Evolutionary conservation across 78 protist species (phyloP).

Genomic region (Polysphondylium violaceum): DNA sequence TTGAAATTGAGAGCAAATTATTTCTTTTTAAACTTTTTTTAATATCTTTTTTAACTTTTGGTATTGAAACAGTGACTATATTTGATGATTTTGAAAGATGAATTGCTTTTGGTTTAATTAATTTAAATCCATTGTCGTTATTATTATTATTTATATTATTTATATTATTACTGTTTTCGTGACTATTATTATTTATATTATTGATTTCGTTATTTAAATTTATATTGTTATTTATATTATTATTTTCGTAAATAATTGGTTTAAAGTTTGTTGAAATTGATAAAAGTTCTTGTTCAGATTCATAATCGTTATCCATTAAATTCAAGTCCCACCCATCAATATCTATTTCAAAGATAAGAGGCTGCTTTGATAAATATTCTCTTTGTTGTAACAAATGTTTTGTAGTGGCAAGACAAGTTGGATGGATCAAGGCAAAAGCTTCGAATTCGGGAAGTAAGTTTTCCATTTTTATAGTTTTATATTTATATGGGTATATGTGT

Average conservation of each 20-base stretch:
- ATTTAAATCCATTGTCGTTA: neutral
- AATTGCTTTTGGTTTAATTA: neutral
- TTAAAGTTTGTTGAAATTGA: too few species aligned
- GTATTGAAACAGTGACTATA: neutral
- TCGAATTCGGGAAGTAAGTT: constrained; percentile 44
- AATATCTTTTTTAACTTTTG: constrained; percentile 2
- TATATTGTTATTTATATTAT: neutral
- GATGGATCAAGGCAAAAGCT: constrained; percentile 32
- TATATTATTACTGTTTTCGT: constrained; percentile 27
- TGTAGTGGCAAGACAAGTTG: constrained; percentile 40
- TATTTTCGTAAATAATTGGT: constrained; percentile 6
- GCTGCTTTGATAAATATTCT: constrained; percentile 15
- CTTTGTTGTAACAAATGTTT: constrained; percentile 37
- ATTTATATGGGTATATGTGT: neutral
- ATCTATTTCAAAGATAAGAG: neutral
- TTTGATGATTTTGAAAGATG: neutral
- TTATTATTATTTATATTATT: neutral
- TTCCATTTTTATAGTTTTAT: constrained; percentile 29
- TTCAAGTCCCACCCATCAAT: constrained; percentile 26
- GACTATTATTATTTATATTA: constrained; percentile 3
- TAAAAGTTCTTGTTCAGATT: neutral
- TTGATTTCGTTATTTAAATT: neutral
- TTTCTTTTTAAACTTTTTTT: neutral
- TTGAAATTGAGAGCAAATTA: constrained; percentile 1
- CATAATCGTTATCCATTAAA: neutral